Evolutionary conservation across 306 rosid genomes (phyloP).

Genomic region (Dryas octopetala): DNA sequence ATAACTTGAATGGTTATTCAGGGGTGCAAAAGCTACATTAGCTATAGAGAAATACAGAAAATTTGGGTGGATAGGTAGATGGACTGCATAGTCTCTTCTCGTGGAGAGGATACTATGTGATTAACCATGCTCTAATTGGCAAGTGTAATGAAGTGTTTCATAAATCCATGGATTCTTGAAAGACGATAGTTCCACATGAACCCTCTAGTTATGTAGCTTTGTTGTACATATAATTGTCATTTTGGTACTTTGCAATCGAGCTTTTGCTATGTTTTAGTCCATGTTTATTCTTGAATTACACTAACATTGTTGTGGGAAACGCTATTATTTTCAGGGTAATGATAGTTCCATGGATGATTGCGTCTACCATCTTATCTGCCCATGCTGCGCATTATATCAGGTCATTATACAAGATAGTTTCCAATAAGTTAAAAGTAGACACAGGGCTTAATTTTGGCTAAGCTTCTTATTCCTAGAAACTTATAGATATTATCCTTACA

Average conservation of each 20-base stretch:
- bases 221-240: neutral
- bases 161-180: neutral
- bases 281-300: constrained; percentile 15
- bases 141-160: neutral
- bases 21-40: neutral
- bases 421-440: neutral
- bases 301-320: neutral
- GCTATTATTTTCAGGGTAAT: constrained; percentile 41
- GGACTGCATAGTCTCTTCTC: neutral
- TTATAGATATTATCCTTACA: constrained; percentile 13
- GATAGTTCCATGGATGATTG: constrained; percentile 56
- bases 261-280: neutral
- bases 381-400: constrained; percentile 61
- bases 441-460: neutral
- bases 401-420: constrained; percentile 18
- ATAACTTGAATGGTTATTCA: neutral
- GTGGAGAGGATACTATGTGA: neutral
- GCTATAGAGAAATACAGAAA: neutral
- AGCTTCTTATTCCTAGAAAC: constrained; percentile 7
- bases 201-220: neutral
- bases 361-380: constrained; percentile 55
- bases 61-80: neutral
- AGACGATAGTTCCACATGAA: neutral
- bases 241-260: neutral
- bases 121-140: neutral